Evolutionary conservation across 106 monocot species (phyloP), one percentile per base, ranked within the genome.

Genomic region (Agapanthus africanus): DNA sequence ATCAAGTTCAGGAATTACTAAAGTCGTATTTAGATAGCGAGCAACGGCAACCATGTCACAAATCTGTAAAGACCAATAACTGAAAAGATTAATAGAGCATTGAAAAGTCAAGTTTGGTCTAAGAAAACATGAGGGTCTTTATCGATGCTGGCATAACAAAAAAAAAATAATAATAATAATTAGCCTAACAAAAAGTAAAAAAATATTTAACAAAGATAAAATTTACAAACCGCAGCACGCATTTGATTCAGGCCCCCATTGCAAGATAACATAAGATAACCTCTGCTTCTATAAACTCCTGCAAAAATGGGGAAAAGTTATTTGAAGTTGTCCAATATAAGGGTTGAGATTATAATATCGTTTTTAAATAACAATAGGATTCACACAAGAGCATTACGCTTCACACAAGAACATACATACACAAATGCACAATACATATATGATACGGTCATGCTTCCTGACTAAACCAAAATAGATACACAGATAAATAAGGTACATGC

Each of bases 191-290:
- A 75, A 49, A 34, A 41, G 32, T n/a, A 10, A 67, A 7, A 69
- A 63, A 42, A 63, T 47, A 59, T n/a, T 7, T 54, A 71, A 39
- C 3, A 18, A 31, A 34, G 41, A 33, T 18, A 65, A 52, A 75
- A 40, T 41, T n/a, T 40, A 82, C 93, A 59, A 70, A 95, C 94
- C 65, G 91, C 94, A 70, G 90, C 88, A 79, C 94, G 70, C 94
- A 95, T 95, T 82, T 95, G 94, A 70, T 95, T 95, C 42, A 95
- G 69, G 23, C 94, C 94, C 18, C 94, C 91, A 79, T 91, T 95
- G 70, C 91, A 90, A 31, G 88, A 91, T 22, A 95, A 77, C 11
- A 64, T 71, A 39, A 95, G 90, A 88, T 95, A 91, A 11, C 94
- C 94, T 72, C 91, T 95, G 68, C 79, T 91, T 81, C 78, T 88